Evolutionary conservation across 1,284 basidiomycete species (phyloP).

Genomic region (Cutaneotrichosporon cyanovorans): DNA sequence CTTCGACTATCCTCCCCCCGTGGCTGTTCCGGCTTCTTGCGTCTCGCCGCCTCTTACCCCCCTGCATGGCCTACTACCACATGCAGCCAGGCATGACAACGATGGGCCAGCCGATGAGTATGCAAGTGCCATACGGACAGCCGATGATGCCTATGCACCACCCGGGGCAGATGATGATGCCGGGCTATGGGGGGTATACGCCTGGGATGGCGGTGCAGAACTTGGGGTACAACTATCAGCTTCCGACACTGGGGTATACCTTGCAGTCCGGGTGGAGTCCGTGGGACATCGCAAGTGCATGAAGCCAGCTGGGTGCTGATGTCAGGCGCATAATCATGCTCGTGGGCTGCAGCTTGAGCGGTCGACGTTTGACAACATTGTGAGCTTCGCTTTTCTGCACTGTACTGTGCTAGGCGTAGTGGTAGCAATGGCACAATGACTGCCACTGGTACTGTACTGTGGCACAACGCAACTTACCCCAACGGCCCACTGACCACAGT

Average conservation of each 20-base stretch:
- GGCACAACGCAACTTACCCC: not conserved
- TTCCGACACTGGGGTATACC: slow-evolving; percentile 25
- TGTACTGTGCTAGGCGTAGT: not conserved
- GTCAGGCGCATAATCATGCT: too few species aligned
- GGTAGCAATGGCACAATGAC: not conserved
- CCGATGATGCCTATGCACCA: too few species aligned
- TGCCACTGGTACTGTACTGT: too few species aligned
- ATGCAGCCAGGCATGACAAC: not conserved
- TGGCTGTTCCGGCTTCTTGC: too few species aligned
- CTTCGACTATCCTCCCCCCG: too few species aligned
- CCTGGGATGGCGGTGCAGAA: slow-evolving; percentile 8
- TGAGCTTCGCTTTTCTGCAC: not conserved
- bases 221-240: slow-evolving; percentile 33
- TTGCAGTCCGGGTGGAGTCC: slow-evolving; percentile 29
- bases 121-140: too few species aligned
- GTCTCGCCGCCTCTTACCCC: too few species aligned
- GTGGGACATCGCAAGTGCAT: slow-evolving; percentile 19
- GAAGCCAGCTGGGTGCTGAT: too few species aligned
- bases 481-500: not conserved
- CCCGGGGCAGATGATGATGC: slow-evolving; percentile 10
- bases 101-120: slow-evolving; percentile 4
- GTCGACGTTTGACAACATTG: not conserved
- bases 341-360: not conserved
- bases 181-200: slow-evolving; percentile 1
- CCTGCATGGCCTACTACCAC: too few species aligned